Evolutionary conservation across 495 filamentous ascomycete species (phyloP).

Genomic region (Lichina pygmaea): DNA sequence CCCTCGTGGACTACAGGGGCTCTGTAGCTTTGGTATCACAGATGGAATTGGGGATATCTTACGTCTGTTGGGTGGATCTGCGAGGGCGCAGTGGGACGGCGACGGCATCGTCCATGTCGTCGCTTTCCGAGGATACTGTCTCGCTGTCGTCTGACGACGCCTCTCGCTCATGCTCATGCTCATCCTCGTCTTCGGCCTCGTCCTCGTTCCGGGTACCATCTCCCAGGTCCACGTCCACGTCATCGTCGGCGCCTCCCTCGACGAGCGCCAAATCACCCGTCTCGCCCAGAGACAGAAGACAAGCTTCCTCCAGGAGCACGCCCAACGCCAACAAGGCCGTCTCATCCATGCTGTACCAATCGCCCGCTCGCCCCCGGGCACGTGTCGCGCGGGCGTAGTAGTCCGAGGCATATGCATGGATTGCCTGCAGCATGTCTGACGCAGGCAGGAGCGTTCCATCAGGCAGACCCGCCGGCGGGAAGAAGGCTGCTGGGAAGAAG

Average conservation of each 20-base stretch:
- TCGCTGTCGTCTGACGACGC: too few species aligned
- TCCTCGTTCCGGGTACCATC: not conserved
- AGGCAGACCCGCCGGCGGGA: too few species aligned
- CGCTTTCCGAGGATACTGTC: too few species aligned
- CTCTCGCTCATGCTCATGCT: too few species aligned
- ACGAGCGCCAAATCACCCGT: constrained; percentile 52
- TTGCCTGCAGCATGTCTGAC: constrained; percentile 40
- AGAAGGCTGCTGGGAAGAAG: too few species aligned
- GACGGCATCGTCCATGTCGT: too few species aligned
- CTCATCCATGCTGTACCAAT: constrained; percentile 54
- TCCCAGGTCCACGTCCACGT: not conserved
- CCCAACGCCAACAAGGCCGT: constrained; percentile 62
- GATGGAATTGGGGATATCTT: too few species aligned
- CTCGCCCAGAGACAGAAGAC: constrained; percentile 31
- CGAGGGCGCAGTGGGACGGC: too few species aligned
- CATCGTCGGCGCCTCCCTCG: constrained; percentile 22
- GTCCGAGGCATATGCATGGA: constrained; percentile 48
- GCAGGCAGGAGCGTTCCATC: constrained; percentile 23
- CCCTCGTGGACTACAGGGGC: too few species aligned
- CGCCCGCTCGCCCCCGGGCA: constrained; percentile 1
- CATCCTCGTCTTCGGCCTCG: not conserved
- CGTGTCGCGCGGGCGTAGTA: constrained; percentile 24
- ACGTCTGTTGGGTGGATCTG: too few species aligned
- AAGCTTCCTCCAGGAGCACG: constrained; percentile 55
- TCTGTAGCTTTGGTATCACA: too few species aligned